A percentile compares a stretch with the other conserved stretches of the same genome.
These are phyloP conservation scores for Heliocybe sulcata DNA, from an alignment of 1,284 basidiomycete species.

Conservation along the genomic window DNA sequence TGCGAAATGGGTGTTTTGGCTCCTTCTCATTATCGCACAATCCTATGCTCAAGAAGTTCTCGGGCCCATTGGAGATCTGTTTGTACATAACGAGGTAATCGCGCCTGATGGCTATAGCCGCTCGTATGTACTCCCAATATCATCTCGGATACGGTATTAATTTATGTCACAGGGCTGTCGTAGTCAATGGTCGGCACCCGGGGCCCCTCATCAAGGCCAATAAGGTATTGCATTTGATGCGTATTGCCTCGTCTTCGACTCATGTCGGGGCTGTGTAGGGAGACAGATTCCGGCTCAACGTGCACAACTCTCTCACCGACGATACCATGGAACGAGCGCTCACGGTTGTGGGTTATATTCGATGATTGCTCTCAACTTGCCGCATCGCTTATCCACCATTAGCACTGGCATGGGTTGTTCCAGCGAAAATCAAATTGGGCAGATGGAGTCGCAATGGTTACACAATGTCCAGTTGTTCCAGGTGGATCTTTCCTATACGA, in stretches of 20 bases:
- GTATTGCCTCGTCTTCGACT: not conserved
- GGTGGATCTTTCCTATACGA: conserved; percentile 36
- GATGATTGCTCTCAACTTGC: too few species aligned
- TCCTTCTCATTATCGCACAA: too few species aligned
- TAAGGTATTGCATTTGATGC: conserved; percentile 13
- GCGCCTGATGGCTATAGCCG: conserved; percentile 33
- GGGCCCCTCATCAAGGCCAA: conserved; percentile 18
- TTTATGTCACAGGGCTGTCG: conserved; percentile 13
- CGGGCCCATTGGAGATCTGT: conserved; percentile 22
- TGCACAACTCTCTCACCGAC: conserved; percentile 25
- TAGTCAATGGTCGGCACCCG: conserved; percentile 20
- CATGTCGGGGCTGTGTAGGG: conserved; percentile 12
- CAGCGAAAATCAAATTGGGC: conserved; percentile 25
- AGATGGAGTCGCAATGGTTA: conserved; percentile 29
- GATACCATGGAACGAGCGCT: conserved; percentile 25
- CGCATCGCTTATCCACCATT: not conserved
- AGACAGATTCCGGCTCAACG: conserved; percentile 22
- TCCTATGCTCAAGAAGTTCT: conserved; percentile 14
- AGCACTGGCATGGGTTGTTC: conserved; percentile 33
- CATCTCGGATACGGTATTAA: not conserved
- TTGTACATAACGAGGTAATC: conserved; percentile 26
- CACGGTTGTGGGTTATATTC: conserved; percentile 21
- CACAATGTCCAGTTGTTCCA: conserved; percentile 45
- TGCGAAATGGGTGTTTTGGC: too few species aligned
- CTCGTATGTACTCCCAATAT: conserved; percentile 2